Base-by-base conservation (phyloP, 371 early-diverging fungal genomes). In the Syncephalis fuscata region DNA sequence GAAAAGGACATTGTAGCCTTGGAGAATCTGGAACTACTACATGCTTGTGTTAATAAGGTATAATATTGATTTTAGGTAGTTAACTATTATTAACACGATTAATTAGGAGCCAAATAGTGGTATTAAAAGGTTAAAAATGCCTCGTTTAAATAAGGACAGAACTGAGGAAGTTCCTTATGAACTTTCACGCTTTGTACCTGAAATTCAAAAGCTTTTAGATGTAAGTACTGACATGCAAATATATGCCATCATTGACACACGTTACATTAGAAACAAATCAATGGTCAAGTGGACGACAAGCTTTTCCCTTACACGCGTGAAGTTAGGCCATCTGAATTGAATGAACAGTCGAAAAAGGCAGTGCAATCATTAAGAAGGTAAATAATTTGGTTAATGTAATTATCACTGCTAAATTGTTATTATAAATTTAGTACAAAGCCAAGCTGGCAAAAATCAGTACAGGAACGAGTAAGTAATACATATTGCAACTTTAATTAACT, bases 1-100 rank as follows among this genome's bases (percentile, higher is more conserved):
- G 65, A 74, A n/a, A 69, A 75, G 20, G 79, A 82, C 48, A 68
- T 72, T 24, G 86, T 85, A 38, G 82, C 85, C 1, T 70, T 92
- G 32, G 78, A 71, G 20, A 90, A 92, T 56, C 61, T 89, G 23
- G 60, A 64, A 4, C 50, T 32, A 4, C 11, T 32, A 32, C 32
- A 32, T 32, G 32, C 32, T 7, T 11, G 32, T 32, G 11, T 32
- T 32, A 32, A 4, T 32, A 32, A 32, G 11, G 32, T 32, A 32
- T n/a, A n/a, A n/a, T n/a, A 9, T n/a, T 39, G n/a, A 9, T 0
- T 2, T 2, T 16, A 7, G 37, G 17, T 17, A 1, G 20, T 41
- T 48, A 11, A 2, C 19, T 20, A 11, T 42, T 2, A 27, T 39
- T 21, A 19, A 16, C 25, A 25, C 22, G 3, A 23, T 46, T 21